Percentiles rank a stretch among this genome's conserved stretches.
Conservation (phyloP, 306 rosid genomes). For the Inga leiocalycina region DNA sequence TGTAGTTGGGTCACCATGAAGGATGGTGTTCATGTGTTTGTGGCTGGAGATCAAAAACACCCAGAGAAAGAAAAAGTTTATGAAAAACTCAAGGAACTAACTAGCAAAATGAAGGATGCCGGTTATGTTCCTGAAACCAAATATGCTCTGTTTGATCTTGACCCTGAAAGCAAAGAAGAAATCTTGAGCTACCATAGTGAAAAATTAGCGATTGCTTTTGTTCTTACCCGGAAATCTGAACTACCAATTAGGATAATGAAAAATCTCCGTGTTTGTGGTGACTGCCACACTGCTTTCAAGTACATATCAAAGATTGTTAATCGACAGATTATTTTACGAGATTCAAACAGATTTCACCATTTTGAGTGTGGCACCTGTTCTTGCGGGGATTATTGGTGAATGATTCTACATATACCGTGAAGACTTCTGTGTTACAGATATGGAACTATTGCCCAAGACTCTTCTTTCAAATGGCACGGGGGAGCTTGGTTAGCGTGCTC, state of each 20-base stretch:
- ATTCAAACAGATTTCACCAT: slow-evolving; percentile 90
- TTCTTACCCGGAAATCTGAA: slow-evolving; percentile 73
- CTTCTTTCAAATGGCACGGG: slow-evolving; percentile 16
- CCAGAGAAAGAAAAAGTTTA: slow-evolving; percentile 73
- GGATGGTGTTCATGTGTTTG: slow-evolving; percentile 90
- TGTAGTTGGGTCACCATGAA: slow-evolving; percentile 96
- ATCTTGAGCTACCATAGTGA: slow-evolving; percentile 85
- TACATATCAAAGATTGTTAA: slow-evolving; percentile 72
- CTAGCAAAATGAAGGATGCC: slow-evolving; percentile 59
- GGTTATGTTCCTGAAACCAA: slow-evolving; percentile 89
- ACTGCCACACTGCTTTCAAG: slow-evolving; percentile 90
- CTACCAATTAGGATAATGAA: slow-evolving; percentile 91
- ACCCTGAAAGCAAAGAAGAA: slow-evolving; percentile 84
- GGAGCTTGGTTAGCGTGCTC: slow-evolving; percentile 13
- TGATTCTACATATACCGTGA: slow-evolving; percentile 10
- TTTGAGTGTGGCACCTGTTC: slow-evolving; percentile 78
- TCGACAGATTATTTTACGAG: slow-evolving; percentile 73
- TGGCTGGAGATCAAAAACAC: slow-evolving; percentile 87
- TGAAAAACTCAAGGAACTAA: slow-evolving; percentile 69
- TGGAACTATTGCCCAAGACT: slow-evolving; percentile 13
- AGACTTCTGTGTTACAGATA: slow-evolving; percentile 17
- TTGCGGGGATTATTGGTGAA: slow-evolving; percentile 86
- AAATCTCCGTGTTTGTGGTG: slow-evolving; percentile 90
- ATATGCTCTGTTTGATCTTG: slow-evolving; percentile 82
- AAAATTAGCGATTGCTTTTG: slow-evolving; percentile 88